Conservation (phyloP, 2,329 filamentous ascomycete genomes). For the Paramyrothecium sp. region DNA sequence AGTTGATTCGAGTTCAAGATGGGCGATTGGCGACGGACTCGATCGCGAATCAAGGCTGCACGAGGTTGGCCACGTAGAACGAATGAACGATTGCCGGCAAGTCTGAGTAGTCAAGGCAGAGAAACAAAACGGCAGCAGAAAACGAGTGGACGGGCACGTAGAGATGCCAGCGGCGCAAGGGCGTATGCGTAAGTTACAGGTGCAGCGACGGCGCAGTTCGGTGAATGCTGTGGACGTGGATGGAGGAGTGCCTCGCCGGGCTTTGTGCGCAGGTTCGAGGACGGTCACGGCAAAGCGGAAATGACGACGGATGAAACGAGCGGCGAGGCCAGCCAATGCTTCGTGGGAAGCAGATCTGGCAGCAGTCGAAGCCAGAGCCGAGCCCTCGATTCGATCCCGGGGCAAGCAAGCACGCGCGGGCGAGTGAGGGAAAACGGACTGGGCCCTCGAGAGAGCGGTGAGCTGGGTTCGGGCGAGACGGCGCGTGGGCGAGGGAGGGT, state of each 20-base stretch:
- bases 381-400: neutral
- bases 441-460: neutral
- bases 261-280: neutral
- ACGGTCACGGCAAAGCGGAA: neutral
- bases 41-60: no score
- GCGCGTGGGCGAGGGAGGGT: slow-evolving; percentile 21
- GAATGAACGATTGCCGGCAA: neutral
- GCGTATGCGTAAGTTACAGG: neutral
- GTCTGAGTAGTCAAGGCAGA: neutral
- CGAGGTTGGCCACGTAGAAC: no score
- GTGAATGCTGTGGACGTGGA: neutral
- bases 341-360: no score
- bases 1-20: neutral
- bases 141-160: neutral
- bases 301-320: neutral
- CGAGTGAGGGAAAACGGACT: neutral
- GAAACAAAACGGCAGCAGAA: neutral
- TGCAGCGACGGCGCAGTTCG: neutral
- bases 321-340: neutral
- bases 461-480: neutral
- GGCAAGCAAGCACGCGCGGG: neutral
- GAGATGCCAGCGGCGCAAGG: neutral
- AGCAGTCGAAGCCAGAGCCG: no score
- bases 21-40: no score
- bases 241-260: neutral